Conservation (phyloP, 108 stramenopile genomes). For the Parietichytrium sp. region DNA sequence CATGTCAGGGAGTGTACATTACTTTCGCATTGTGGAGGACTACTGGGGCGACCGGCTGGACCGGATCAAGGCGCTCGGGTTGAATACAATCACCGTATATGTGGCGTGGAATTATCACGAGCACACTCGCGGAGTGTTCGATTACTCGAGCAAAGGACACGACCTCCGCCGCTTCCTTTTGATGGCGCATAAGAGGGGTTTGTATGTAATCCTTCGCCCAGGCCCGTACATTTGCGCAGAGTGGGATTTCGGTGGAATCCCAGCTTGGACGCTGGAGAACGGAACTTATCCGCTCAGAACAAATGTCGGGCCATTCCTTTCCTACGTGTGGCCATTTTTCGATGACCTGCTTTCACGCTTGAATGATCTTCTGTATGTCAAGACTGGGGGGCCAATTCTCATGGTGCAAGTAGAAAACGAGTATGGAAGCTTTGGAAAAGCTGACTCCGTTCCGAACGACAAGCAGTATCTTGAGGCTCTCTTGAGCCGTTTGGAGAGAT, state of each 20-base stretch:
- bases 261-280: too few species aligned
- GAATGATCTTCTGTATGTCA: too few species aligned
- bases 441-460: background rate
- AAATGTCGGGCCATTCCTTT: too few species aligned
- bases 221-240: constrained; percentile 46
- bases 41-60: constrained; percentile 16
- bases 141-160: background rate
- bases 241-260: constrained; percentile 39
- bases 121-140: background rate
- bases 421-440: constrained; percentile 47
- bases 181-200: background rate
- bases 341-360: too few species aligned
- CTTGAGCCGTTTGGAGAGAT: background rate
- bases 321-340: too few species aligned
- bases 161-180: constrained; percentile 17
- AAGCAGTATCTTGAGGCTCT: constrained; percentile 12
- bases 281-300: too few species aligned
- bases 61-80: constrained; percentile 1
- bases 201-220: background rate
- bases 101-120: constrained; percentile 45
- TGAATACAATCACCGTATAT: constrained; percentile 37
- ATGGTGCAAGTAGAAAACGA: constrained; percentile 73
- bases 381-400: constrained; percentile 56
- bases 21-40: background rate
- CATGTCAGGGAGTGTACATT: constrained; percentile 25